phyloP scores from a whole-genome alignment of 768 basidiomycete species.

The Termitomyces sp. region DNA sequence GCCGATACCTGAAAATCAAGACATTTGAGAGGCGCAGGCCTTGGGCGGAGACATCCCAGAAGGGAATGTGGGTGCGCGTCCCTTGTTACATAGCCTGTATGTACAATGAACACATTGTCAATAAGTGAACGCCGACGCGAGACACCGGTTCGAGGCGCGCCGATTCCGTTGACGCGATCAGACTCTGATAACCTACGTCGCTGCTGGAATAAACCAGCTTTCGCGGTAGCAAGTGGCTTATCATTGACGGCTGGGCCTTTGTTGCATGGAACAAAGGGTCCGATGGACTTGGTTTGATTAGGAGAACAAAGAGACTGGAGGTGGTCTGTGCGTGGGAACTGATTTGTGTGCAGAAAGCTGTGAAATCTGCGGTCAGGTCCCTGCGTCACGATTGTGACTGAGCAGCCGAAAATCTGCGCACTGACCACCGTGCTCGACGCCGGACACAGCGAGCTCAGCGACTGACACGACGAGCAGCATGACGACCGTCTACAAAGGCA shows the following conservation, averaged over 20 bases:
- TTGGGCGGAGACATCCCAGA: background rate
- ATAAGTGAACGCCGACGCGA: background rate
- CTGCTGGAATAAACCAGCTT: background rate
- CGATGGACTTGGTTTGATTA: background rate
- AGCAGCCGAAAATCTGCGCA: constrained; percentile 34
- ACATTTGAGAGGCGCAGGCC: background rate
- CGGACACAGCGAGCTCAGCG: constrained; percentile 13
- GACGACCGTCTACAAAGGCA: constrained; percentile 46
- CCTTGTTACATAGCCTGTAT: background rate
- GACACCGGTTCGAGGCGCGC: background rate
- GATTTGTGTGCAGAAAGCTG: constrained; percentile 17
- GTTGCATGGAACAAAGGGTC: background rate
- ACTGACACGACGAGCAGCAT: constrained; percentile 23
- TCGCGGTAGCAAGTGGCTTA: background rate
- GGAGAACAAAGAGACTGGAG: background rate
- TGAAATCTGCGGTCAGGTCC: constrained; percentile 23
- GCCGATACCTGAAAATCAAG: background rate
- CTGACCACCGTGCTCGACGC: constrained; percentile 34
- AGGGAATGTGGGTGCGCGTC: background rate
- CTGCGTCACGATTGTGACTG: constrained; percentile 26
- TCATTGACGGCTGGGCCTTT: background rate
- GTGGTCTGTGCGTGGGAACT: constrained; percentile 42
- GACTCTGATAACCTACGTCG: background rate
- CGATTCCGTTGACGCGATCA: constrained; percentile 3
- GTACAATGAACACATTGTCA: background rate